These are phyloP conservation scores for Kurtzmaniella fragi DNA, from an alignment of 805 yeast species.

Conservation along the genomic window DNA sequence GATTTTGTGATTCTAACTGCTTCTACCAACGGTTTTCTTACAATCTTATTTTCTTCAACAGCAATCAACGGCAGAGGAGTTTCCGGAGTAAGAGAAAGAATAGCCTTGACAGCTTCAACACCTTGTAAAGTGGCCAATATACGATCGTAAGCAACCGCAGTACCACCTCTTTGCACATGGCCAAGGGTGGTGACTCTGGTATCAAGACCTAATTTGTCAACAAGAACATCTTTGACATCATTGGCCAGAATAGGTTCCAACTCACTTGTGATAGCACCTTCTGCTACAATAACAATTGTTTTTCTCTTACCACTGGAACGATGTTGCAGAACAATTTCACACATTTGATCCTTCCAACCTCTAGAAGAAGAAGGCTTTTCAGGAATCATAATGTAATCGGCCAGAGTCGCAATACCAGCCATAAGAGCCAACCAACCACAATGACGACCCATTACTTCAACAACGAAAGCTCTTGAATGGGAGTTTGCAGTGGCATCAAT, in stretches of 20 bases:
- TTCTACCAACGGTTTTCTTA: slow-evolving; percentile 80
- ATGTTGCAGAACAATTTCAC: slow-evolving; percentile 69
- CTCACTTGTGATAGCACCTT: slow-evolving; percentile 88
- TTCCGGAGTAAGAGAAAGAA: slow-evolving; percentile 78
- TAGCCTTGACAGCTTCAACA: slow-evolving; percentile 94
- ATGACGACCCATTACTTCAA: slow-evolving; percentile 98
- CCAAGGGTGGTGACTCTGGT: slow-evolving; percentile 94
- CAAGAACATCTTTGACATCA: slow-evolving; percentile 77
- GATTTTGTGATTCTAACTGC: slow-evolving; percentile 82
- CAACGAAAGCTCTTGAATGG: slow-evolving; percentile 94
- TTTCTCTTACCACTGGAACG: slow-evolving; percentile 86
- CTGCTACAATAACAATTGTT: slow-evolving; percentile 95
- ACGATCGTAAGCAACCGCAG: slow-evolving; percentile 94
- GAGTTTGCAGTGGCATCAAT: slow-evolving; percentile 97
- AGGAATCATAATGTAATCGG: slow-evolving; percentile 91
- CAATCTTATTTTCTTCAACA: slow-evolving; percentile 79
- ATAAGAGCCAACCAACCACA: slow-evolving; percentile 98
- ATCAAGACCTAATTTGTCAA: slow-evolving; percentile 74
- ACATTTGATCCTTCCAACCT: slow-evolving; percentile 79
- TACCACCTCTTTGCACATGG: slow-evolving; percentile 98
- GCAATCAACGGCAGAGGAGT: slow-evolving; percentile 96
- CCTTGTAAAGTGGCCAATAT: slow-evolving; percentile 92
- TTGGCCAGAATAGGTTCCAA: slow-evolving; percentile 76
- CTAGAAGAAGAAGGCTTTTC: slow-evolving; percentile 79
- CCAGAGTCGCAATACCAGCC: slow-evolving; percentile 97